Conservation (phyloP, 805 yeast species). For the Sporopachydermia quercuum region DNA sequence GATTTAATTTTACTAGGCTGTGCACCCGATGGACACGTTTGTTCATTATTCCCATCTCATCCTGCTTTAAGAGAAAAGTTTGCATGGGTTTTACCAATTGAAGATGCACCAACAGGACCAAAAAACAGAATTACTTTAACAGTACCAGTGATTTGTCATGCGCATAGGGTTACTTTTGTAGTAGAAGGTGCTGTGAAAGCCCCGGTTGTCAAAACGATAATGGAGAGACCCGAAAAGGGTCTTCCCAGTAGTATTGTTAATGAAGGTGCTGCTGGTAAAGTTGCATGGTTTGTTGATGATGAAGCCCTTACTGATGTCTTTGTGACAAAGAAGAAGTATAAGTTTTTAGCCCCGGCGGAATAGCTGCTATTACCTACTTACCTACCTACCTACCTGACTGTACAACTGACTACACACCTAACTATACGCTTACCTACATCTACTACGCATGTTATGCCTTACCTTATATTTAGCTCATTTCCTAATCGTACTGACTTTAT, state of each 20-base stretch:
- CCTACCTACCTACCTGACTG: no score
- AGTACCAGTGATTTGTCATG: slow-evolving; percentile 88
- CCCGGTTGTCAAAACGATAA: slow-evolving; percentile 74
- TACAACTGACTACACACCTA: no score
- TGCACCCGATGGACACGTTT: slow-evolving; percentile 98
- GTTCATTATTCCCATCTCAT: slow-evolving; percentile 89
- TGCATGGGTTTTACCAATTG: slow-evolving; percentile 93
- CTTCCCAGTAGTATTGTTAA: slow-evolving; percentile 87
- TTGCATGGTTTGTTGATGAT: slow-evolving; percentile 94
- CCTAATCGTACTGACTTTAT: no score
- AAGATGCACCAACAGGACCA: slow-evolving; percentile 85
- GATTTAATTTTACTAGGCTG: slow-evolving; percentile 86
- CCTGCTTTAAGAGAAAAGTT: slow-evolving; percentile 75
- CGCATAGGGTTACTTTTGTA: slow-evolving; percentile 84
- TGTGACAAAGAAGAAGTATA: slow-evolving; percentile 58
- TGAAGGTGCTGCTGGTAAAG: slow-evolving; percentile 93
- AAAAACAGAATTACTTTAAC: slow-evolving; percentile 75
- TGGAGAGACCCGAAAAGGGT: slow-evolving; percentile 96
- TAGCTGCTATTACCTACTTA: no score
- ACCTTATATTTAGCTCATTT: no score
- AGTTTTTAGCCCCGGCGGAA: slow-evolving; percentile 27
- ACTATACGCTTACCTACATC: no score
- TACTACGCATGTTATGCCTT: no score
- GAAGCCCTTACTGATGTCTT: slow-evolving; percentile 76
- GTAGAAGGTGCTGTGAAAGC: slow-evolving; percentile 96